phyloP scores from a whole-genome alignment of 768 basidiomycete genomes.

The Boletus patriciae region DNA sequence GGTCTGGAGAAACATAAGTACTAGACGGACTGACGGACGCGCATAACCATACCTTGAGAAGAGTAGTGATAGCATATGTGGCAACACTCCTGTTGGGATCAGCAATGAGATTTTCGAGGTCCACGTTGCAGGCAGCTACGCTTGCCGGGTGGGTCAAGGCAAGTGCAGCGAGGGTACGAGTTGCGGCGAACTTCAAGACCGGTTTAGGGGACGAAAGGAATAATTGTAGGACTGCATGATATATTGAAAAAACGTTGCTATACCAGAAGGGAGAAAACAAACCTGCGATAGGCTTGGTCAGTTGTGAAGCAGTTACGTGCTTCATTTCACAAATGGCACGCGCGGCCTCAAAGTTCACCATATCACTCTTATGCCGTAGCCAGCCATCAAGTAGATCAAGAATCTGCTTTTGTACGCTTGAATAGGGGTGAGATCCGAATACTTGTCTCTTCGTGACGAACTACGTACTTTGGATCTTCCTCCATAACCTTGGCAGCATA shows the following conservation, averaged over 20 bases:
- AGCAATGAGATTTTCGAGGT: conserved; percentile 94
- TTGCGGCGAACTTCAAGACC: conserved; percentile 94
- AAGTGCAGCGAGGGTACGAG: conserved; percentile 88
- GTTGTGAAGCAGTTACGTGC: conserved; percentile 70
- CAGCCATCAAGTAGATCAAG: conserved; percentile 91
- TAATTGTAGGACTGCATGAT: conserved; percentile 74
- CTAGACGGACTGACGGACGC: background rate
- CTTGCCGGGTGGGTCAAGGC: conserved; percentile 82
- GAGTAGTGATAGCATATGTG: conserved; percentile 96
- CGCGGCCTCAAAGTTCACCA: conserved; percentile 99
- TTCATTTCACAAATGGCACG: conserved; percentile 97
- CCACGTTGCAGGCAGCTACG: conserved; percentile 92
- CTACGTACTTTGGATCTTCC: conserved; percentile 91
- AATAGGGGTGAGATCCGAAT: background rate
- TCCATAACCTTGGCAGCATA: conserved; percentile 99
- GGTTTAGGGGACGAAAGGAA: conserved; percentile 96
- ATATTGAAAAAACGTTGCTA: conserved; percentile 8
- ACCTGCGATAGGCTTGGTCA: conserved; percentile 90
- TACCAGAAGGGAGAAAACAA: conserved; percentile 23
- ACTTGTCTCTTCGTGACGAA: background rate
- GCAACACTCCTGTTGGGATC: conserved; percentile 95
- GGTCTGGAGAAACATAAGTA: conserved; percentile 55
- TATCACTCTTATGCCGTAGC: conserved; percentile 98
- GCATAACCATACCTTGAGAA: conserved; percentile 72
- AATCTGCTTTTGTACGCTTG: conserved; percentile 88